Evolutionary conservation across 2,329 filamentous ascomycete genomes (phyloP).

Genomic region (Tolypocladium album): DNA sequence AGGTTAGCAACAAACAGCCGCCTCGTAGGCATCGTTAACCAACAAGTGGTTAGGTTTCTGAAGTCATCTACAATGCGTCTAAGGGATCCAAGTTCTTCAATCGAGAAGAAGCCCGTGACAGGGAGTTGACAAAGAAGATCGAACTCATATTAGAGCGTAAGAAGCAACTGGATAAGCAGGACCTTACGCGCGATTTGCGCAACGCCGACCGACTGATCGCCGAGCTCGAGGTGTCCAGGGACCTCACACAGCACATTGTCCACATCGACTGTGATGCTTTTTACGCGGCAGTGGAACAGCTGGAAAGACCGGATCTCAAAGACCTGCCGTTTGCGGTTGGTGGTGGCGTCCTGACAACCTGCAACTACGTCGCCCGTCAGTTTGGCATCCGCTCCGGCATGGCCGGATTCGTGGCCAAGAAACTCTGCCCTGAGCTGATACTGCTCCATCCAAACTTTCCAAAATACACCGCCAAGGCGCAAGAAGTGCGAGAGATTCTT

Average conservation of each 20-base stretch:
- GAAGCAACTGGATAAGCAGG: conserved; percentile 60
- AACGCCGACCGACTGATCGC: conserved; percentile 72
- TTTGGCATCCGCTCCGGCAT: conserved; percentile 91
- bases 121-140: conserved; percentile 76
- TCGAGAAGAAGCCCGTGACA: conserved; percentile 76
- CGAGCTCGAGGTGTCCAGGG: conserved; percentile 66
- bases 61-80: conserved; percentile 93
- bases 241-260: conserved; percentile 75
- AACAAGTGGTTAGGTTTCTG: conserved; percentile 54
- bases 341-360: conserved; percentile 51
- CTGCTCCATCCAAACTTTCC: conserved; percentile 76
- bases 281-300: conserved; percentile 85
- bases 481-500: conserved; percentile 74
- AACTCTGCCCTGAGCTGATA: conserved; percentile 79
- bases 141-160: conserved; percentile 68
- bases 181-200: conserved; percentile 62
- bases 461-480: conserved; percentile 85
- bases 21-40: neutral
- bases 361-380: conserved; percentile 81
- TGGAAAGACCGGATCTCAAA: conserved; percentile 74
- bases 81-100: conserved; percentile 96
- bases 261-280: conserved; percentile 98
- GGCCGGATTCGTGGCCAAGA: conserved; percentile 92
- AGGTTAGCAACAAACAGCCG: conserved; percentile 32
- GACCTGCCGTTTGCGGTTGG: conserved; percentile 88